A percentile compares a stretch with the other conserved stretches of the same genome.
Evolutionary conservation across 1,284 basidiomycete genomes (phyloP).

Genomic region (Thelephora terrestris): DNA sequence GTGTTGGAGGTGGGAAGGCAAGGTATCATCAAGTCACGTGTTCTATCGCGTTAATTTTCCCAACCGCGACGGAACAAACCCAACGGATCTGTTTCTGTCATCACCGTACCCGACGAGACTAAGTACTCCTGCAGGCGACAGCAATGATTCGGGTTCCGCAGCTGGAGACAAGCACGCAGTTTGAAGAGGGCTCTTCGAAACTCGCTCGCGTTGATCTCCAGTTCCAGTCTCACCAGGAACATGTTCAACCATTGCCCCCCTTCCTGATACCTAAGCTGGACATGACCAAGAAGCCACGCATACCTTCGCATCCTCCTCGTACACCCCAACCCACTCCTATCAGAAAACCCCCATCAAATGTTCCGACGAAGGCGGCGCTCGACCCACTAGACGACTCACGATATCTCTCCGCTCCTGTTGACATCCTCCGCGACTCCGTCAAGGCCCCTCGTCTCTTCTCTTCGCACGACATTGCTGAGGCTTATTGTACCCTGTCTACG

Average conservation of each 20-base stretch:
- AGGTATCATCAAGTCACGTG: too few species aligned
- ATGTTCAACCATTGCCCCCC: neutral
- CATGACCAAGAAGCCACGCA: neutral
- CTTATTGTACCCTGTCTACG: constrained; percentile 39
- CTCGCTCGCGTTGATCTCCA: too few species aligned
- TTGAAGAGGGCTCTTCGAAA: too few species aligned
- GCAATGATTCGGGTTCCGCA: too few species aligned
- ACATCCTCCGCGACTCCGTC: constrained; percentile 36
- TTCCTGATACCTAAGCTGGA: neutral
- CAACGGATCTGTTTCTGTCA: too few species aligned
- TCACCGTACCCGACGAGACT: too few species aligned
- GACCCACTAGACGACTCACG: constrained; percentile 13
- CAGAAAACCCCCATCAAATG: neutral
- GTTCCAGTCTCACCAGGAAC: neutral
- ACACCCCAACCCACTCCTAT: neutral
- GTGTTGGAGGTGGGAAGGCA: too few species aligned
- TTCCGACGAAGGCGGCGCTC: neutral
- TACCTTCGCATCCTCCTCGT: neutral
- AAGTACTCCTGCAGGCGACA: too few species aligned
- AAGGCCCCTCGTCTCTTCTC: constrained; percentile 26
- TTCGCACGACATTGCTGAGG: constrained; percentile 43
- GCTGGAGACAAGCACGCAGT: too few species aligned
- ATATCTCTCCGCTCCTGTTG: constrained; percentile 33
- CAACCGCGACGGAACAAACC: too few species aligned
- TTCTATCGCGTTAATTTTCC: too few species aligned